Base-by-base conservation (phyloP, 371 early-diverging fungal genomes). In the Rhizopus sp. region DNA sequence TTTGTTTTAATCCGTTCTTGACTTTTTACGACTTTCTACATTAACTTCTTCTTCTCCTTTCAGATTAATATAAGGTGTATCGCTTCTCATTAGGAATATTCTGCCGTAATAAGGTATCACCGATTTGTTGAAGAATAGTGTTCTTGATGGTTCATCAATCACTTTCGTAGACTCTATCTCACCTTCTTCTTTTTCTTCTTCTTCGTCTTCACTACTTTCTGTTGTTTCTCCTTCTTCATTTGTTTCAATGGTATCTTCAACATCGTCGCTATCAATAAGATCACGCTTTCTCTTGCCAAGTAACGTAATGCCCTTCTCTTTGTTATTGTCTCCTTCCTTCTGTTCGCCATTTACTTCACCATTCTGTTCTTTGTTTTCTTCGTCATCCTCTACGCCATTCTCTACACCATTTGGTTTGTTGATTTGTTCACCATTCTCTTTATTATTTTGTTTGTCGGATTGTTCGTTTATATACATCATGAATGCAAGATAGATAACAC, bases 401-500 rank as follows among this genome's bases (percentile, higher is more conserved):
- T 10, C 23, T 48, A 1, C 12, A n/a, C 12, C 9, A 4, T 23
- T 13, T 46, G 4, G 8, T 46, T 7, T 29, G 4, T 8, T 45
- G 1, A 0, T 13, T 32, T 2, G 17, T 31, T 16, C 31, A 17
- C 9, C 23, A 8, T 51, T 67, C 66, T 69, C 64, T 50, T 72
- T 63, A 15, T 66, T 68, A 23, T 2, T 23, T 23, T 23, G 23
- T 23, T 23, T 23, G 23, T 23, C 23, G 23, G 23, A 2, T 16
- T 42, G 13, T 50, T 81, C 79, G 15, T 64, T 50, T 51, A 84
- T 73, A 59, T 66, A 82, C 3, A 71, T 64, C 6, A 81, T 69
- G 50, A 84, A 71, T 1, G 82, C 83, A 5, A 85, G 57, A 63
- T 88, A 93, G 0, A 86, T 73, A 6, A 84, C 75, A 8, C 96